A percentile compares a stretch with the other conserved stretches of the same genome.
Conservation (phyloP, 2,329 filamentous ascomycete genomes). For the Capronia coronata region DNA sequence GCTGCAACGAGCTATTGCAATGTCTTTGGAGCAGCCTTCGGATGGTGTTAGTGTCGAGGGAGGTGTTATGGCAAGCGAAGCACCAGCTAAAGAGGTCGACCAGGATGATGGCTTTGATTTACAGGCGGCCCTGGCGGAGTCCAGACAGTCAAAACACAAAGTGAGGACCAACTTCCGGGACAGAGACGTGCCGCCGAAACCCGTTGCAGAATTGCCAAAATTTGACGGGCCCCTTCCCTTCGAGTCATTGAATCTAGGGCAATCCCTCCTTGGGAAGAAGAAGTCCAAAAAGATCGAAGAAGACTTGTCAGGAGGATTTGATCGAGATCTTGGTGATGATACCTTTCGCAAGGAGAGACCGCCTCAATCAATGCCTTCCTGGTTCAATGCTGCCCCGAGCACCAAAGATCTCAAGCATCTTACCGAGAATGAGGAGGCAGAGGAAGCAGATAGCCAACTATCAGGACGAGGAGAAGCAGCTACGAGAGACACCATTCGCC, state of each 20-base stretch:
- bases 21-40: slow-evolving; percentile 60
- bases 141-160: slow-evolving; percentile 54
- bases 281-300: slow-evolving; percentile 49
- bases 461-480: slow-evolving; percentile 6
- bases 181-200: slow-evolving; percentile 38
- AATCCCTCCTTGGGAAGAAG: slow-evolving; percentile 49
- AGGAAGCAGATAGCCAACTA: slow-evolving; percentile 24
- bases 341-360: slow-evolving; percentile 30
- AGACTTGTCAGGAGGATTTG: slow-evolving; percentile 59
- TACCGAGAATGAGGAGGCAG: slow-evolving; percentile 14
- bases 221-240: slow-evolving; percentile 84
- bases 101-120: slow-evolving; percentile 74
- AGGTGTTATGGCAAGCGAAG: slow-evolving; percentile 38
- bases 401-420: slow-evolving; percentile 27
- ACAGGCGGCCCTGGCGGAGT: slow-evolving; percentile 65
- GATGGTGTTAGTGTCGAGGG: slow-evolving; percentile 44
- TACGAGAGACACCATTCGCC: slow-evolving; percentile 24
- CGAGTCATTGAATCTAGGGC: slow-evolving; percentile 67
- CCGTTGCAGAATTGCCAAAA: slow-evolving; percentile 9
- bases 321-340: slow-evolving; percentile 41
- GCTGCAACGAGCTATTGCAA: slow-evolving; percentile 70
- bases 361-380: slow-evolving; percentile 39
- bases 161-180: slow-evolving; percentile 40
- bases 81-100: slow-evolving; percentile 45
- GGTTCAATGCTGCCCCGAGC: slow-evolving; percentile 39